Evolutionary conservation across 306 rosid genomes (phyloP).

Genomic region (Vachellia collinsii): DNA sequence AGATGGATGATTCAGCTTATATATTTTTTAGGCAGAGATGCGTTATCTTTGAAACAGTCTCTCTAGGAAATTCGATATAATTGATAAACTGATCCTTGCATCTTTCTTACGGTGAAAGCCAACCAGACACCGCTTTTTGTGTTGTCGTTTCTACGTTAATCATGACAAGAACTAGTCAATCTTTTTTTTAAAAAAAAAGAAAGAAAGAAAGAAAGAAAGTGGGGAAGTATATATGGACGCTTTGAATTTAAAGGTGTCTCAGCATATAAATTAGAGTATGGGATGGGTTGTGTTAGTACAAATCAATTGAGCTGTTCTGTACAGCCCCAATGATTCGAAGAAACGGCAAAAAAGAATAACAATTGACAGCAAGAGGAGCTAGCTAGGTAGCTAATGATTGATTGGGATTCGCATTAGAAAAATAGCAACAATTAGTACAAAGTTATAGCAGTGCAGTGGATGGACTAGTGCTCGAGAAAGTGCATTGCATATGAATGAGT

Average conservation of each 20-base stretch:
- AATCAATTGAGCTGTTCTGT: background rate
- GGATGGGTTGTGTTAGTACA: background rate
- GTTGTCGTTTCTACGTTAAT: constrained; percentile 2
- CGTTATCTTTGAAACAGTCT: background rate
- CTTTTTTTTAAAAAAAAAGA: background rate
- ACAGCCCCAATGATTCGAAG: constrained; percentile 2
- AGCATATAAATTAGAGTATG: background rate
- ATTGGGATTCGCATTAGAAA: constrained; percentile 31
- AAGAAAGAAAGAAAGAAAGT: background rate
- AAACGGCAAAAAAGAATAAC: constrained; percentile 21
- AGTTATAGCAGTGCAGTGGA: background rate
- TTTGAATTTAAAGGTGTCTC: background rate
- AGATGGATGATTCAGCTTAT: too few species aligned
- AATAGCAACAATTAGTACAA: background rate
- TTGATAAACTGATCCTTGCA: background rate
- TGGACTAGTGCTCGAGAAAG: constrained; percentile 25
- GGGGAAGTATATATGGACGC: background rate
- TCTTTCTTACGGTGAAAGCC: background rate
- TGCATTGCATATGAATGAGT: constrained; percentile 40
- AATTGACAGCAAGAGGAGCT: background rate
- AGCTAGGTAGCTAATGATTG: constrained; percentile 29
- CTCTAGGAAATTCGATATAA: background rate
- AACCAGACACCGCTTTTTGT: background rate
- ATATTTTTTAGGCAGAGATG: too few species aligned
- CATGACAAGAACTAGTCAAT: background rate